Conservation (phyloP, 2,329 filamentous ascomycete species). For the Aspergillus felis region DNA sequence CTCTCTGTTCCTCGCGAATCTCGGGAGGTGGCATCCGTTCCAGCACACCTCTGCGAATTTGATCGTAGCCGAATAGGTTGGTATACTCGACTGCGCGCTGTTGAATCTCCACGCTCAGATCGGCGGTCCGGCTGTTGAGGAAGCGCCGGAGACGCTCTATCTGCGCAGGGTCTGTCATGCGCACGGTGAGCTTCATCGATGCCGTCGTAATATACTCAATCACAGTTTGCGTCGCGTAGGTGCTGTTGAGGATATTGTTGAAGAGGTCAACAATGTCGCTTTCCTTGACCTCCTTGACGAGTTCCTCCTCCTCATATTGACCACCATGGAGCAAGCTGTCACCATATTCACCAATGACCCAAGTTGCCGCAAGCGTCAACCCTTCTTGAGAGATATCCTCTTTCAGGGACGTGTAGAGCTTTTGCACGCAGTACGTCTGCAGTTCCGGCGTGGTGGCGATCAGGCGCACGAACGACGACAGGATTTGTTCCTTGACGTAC, state of each 20-base stretch:
- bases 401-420: constrained; percentile 83
- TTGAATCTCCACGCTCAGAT: constrained; percentile 91
- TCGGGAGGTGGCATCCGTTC: constrained; percentile 98
- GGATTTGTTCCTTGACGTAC: constrained; percentile 95
- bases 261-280: constrained; percentile 92
- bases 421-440: constrained; percentile 94
- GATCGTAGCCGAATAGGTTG: constrained; percentile 88
- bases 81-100: constrained; percentile 93
- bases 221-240: constrained; percentile 83
- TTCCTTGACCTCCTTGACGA: constrained; percentile 78
- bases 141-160: constrained; percentile 79
- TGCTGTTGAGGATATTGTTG: constrained; percentile 85
- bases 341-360: constrained; percentile 97
- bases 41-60: constrained; percentile 81
- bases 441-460: constrained; percentile 92
- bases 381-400: constrained; percentile 98
- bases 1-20: constrained; percentile 90
- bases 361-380: constrained; percentile 84
- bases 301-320: constrained; percentile 89
- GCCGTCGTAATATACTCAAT: constrained; percentile 96
- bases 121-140: constrained; percentile 72
- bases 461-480: constrained; percentile 92
- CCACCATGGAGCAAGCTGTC: constrained; percentile 85
- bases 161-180: constrained; percentile 78
- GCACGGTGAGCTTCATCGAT: constrained; percentile 88